phyloP scores from a whole-genome alignment of 768 basidiomycete species.

The Neoboletus magnificus region DNA sequence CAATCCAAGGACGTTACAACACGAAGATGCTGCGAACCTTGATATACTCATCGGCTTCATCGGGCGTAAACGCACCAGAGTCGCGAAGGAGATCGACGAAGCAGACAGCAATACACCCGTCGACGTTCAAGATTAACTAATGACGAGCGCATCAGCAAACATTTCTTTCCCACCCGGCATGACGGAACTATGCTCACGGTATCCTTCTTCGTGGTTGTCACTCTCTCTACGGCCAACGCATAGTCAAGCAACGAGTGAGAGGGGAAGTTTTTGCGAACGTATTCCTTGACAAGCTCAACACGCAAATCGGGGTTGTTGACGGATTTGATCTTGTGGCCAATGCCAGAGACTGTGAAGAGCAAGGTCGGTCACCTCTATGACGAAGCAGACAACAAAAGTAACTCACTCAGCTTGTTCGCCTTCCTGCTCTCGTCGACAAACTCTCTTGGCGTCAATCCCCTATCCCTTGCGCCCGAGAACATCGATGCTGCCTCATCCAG shows the following conservation, averaged over 20 bases:
- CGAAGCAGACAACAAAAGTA: not conserved
- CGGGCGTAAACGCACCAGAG: conserved; percentile 89
- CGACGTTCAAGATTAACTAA: conserved; percentile 92
- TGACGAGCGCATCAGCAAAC: not conserved
- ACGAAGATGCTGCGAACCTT: conserved; percentile 42
- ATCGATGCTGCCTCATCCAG: conserved; percentile 95
- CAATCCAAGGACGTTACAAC: not conserved
- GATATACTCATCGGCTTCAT: conserved; percentile 97
- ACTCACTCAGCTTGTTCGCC: conserved; percentile 88
- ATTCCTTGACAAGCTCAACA: conserved; percentile 94
- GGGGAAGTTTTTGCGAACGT: conserved; percentile 93
- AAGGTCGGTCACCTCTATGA: conserved; percentile 4
- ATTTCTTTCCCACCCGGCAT: not conserved
- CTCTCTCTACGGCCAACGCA: conserved; percentile 95
- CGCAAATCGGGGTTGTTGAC: conserved; percentile 94
- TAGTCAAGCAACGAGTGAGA: conserved; percentile 90
- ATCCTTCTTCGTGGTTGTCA: conserved; percentile 97
- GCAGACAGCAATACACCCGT: conserved; percentile 93
- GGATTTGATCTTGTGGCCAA: conserved; percentile 99
- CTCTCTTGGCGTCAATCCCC: conserved; percentile 93
- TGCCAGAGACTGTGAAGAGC: conserved; percentile 72
- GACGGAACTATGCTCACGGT: conserved; percentile 45
- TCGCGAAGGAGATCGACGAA: conserved; percentile 94
- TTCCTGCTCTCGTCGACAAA: conserved; percentile 94
- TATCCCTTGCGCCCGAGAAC: conserved; percentile 90